Conservation (phyloP, 805 yeast genomes). For the Ascoidea tarda region DNA sequence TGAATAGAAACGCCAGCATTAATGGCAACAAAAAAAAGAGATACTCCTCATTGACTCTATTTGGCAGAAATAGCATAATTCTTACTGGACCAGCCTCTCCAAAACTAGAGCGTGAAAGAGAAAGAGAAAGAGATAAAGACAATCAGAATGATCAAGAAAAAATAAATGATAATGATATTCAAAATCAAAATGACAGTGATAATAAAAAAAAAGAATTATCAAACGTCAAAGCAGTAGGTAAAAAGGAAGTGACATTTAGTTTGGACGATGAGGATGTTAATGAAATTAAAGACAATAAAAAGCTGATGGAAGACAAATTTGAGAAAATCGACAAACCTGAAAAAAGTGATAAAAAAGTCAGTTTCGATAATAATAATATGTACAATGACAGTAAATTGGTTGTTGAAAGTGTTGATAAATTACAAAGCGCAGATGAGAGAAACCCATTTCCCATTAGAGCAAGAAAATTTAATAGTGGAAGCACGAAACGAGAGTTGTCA, state of each 20-base stretch:
- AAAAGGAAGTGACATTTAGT: background rate
- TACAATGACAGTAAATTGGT: background rate
- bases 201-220: background rate
- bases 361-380: background rate
- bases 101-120: background rate
- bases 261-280: background rate
- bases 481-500: too few species aligned
- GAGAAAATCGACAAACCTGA: background rate
- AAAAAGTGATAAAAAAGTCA: background rate
- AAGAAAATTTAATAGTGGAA: too few species aligned
- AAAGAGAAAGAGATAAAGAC: background rate
- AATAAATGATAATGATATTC: too few species aligned
- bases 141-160: too few species aligned
- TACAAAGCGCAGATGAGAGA: too few species aligned
- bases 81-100: background rate
- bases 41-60: background rate
- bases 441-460: too few species aligned
- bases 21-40: background rate
- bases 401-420: background rate
- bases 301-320: background rate
- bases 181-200: background rate
- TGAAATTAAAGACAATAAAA: background rate
- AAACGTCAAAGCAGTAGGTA: background rate
- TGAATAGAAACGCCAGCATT: background rate
- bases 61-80: background rate